These are phyloP conservation scores for Ceriops decandra DNA, from an alignment of 345 rosid species.

Conservation along the genomic window DNA sequence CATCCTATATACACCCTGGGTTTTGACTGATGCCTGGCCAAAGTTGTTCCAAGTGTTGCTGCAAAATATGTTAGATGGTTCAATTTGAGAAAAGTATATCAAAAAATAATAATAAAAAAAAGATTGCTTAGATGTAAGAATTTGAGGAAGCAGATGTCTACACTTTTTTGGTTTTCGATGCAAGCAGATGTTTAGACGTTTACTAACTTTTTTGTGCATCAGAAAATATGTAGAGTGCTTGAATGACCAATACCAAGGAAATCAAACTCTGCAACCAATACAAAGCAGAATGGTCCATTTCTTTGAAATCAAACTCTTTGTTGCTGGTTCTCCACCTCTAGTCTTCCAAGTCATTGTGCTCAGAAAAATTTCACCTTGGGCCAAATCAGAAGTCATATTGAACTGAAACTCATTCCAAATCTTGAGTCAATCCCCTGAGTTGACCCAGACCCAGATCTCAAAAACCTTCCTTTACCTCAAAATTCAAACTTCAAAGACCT, in stretches of 20 bases:
- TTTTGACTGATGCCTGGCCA: slow-evolving; percentile 63
- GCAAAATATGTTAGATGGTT: slow-evolving; percentile 23
- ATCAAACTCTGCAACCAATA: slow-evolving; percentile 45
- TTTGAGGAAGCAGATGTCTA: not conserved
- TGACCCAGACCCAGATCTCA: slow-evolving; percentile 46
- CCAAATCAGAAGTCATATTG: slow-evolving; percentile 19
- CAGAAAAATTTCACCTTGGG: not conserved
- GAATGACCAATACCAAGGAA: too few species aligned
- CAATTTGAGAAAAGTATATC: not conserved
- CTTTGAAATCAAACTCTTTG: slow-evolving; percentile 54
- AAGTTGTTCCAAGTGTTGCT: slow-evolving; percentile 93
- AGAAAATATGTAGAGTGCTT: too few species aligned
- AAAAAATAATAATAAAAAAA: too few species aligned
- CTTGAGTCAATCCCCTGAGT: slow-evolving; percentile 21
- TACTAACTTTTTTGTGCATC: too few species aligned
- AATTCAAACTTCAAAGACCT: slow-evolving; percentile 10
- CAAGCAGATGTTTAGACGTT: too few species aligned
- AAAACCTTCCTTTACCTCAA: slow-evolving; percentile 8
- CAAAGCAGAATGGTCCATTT: slow-evolving; percentile 85
- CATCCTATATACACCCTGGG: slow-evolving; percentile 88
- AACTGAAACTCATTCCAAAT: slow-evolving; percentile 28
- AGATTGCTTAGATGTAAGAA: not conserved
- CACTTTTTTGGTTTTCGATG: too few species aligned
- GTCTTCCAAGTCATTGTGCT: slow-evolving; percentile 53
- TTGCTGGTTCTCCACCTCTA: slow-evolving; percentile 45